phyloP scores from a whole-genome alignment of 2,329 filamentous ascomycete species.

The Capronia americana region DNA sequence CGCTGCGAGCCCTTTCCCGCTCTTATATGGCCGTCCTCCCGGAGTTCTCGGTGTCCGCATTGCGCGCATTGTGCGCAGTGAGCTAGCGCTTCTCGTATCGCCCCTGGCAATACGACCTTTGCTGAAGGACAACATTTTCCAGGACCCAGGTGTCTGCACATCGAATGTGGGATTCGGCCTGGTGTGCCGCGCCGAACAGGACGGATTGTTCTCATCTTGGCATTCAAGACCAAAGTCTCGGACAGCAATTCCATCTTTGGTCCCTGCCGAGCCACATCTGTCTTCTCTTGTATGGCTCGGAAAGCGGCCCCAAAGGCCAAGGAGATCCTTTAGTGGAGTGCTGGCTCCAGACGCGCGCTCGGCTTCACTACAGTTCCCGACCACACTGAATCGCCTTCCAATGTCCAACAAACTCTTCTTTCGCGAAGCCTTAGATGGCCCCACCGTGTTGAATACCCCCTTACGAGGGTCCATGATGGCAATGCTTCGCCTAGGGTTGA shows the following conservation, averaged over 20 bases:
- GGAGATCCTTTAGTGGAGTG: slow-evolving; percentile 31
- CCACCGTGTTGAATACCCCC: not conserved
- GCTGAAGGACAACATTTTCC: slow-evolving; percentile 25
- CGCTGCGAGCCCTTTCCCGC: slow-evolving; percentile 24
- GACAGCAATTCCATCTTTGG: slow-evolving; percentile 30
- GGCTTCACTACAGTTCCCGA: slow-evolving; percentile 7
- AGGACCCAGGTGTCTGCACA: slow-evolving; percentile 25
- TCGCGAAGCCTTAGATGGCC: slow-evolving; percentile 18
- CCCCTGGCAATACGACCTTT: slow-evolving; percentile 24
- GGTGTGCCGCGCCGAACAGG: not conserved
- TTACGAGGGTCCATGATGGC: not conserved
- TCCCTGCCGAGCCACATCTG: slow-evolving; percentile 36
- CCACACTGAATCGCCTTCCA: slow-evolving; percentile 22
- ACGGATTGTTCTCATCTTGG: slow-evolving; percentile 12
- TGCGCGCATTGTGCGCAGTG: slow-evolving; percentile 15
- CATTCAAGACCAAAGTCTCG: slow-evolving; percentile 35
- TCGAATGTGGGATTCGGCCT: slow-evolving; percentile 7
- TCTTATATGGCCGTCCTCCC: slow-evolving; percentile 11
- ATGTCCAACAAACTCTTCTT: slow-evolving; percentile 32
- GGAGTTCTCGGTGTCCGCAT: not conserved
- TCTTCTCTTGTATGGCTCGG: slow-evolving; percentile 37
- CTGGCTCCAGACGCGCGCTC: slow-evolving; percentile 15
- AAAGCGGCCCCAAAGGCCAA: slow-evolving; percentile 38
- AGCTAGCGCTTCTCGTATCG: slow-evolving; percentile 32
- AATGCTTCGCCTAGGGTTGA: slow-evolving; percentile 16